phyloP scores from a whole-genome alignment of 768 basidiomycete genomes.

The Lactarius quietus region DNA sequence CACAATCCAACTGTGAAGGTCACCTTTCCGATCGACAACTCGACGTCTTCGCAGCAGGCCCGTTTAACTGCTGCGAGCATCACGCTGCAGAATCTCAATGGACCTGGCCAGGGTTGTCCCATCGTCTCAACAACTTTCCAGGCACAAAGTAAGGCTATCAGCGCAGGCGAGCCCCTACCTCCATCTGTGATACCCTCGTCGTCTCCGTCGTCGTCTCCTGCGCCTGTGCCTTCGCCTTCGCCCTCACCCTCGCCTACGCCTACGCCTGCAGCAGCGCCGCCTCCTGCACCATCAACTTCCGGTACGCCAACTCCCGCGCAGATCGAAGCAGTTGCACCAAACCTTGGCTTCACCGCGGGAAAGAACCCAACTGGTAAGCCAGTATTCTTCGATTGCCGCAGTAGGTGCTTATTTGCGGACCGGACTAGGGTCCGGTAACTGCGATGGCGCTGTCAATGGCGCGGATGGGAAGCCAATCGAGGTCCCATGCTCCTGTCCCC shows the following conservation, averaged over 20 bases:
- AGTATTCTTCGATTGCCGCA: neutral
- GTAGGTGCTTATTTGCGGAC: neutral
- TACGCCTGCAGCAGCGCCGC: too few species aligned
- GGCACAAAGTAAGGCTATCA: too few species aligned
- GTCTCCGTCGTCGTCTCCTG: too few species aligned
- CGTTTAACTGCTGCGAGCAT: constrained; percentile 58
- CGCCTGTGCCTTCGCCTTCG: too few species aligned
- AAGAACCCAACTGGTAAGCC: constrained; percentile 6
- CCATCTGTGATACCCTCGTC: too few species aligned
- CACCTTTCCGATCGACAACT: constrained; percentile 61
- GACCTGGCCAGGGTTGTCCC: constrained; percentile 66
- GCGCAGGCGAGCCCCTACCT: too few species aligned
- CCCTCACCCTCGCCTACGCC: too few species aligned
- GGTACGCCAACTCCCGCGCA: too few species aligned
- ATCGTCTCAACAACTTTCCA: constrained; percentile 53
- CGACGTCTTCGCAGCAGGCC: constrained; percentile 43
- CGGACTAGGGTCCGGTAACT: constrained; percentile 21
- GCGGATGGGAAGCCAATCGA: constrained; percentile 36
- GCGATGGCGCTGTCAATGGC: constrained; percentile 31
- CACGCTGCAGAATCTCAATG: constrained; percentile 71
- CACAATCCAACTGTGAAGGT: constrained; percentile 60
- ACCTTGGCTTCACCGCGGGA: too few species aligned
- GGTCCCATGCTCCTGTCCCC: constrained; percentile 43
- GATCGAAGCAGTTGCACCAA: too few species aligned
- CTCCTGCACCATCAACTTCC: too few species aligned